Evolutionary conservation across 2,329 filamentous ascomycete genomes (phyloP).

Genomic region (Pyricularia sp.): DNA sequence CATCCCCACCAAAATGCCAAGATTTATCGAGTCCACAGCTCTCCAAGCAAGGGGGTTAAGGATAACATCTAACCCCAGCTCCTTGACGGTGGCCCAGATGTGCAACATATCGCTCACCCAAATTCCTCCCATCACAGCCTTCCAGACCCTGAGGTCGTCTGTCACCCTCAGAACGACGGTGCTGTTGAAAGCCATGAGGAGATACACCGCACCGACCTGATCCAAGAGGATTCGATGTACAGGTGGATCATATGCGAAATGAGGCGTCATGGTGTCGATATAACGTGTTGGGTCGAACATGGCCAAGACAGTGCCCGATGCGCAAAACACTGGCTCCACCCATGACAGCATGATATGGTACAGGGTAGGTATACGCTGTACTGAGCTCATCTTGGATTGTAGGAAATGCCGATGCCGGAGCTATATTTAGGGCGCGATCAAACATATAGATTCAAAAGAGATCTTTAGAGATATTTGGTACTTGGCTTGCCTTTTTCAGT

Average conservation of each 20-base stretch:
- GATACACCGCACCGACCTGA: constrained; percentile 19
- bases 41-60: constrained; percentile 20
- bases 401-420: not conserved
- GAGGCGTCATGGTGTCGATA: constrained; percentile 9
- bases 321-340: constrained; percentile 10
- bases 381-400: not conserved
- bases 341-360: constrained; percentile 10
- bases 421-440: no score
- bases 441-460: not conserved
- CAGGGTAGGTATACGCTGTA: constrained; percentile 3
- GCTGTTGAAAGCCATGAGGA: constrained; percentile 20
- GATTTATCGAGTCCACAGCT: constrained; percentile 25
- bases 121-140: constrained; percentile 14
- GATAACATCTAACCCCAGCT: constrained; percentile 19
- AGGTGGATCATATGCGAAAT: constrained; percentile 7
- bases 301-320: constrained; percentile 12
- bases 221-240: constrained; percentile 15
- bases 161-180: constrained; percentile 18
- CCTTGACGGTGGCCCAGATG: constrained; percentile 20
- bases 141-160: constrained; percentile 19
- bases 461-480: not conserved
- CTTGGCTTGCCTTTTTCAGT: not conserved
- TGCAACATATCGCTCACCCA: constrained; percentile 19
- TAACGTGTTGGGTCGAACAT: constrained; percentile 7
- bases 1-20: constrained; percentile 21